Percentiles rank a stretch among this genome's conserved stretches.
These are phyloP conservation scores for Podospora conica DNA, from an alignment of 495 filamentous ascomycete genomes.

Conservation along the genomic window DNA sequence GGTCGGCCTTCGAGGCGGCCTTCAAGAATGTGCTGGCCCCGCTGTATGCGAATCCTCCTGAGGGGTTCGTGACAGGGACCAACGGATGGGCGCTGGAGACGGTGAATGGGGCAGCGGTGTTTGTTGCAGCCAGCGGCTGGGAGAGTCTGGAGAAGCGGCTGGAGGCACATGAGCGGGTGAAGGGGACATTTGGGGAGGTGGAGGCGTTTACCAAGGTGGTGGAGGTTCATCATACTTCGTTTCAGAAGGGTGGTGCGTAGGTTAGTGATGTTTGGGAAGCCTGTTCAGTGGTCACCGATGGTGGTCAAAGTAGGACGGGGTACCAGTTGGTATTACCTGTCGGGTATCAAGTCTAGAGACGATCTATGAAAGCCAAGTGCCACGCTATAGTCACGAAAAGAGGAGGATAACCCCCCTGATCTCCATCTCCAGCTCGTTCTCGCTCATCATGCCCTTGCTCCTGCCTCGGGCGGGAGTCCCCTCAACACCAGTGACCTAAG, in stretches of 20 bases:
- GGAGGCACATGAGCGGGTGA: conserved; percentile 7
- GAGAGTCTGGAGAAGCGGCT: conserved; percentile 11
- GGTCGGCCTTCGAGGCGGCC: conserved; percentile 13
- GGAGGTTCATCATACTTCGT: conserved; percentile 11
- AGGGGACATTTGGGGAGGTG: conserved; percentile 11
- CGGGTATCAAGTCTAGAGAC: no score
- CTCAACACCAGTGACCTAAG: no score
- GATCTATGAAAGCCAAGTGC: no score
- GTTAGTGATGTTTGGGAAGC: no score
- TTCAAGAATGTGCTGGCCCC: background rate
- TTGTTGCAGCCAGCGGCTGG: conserved; percentile 12
- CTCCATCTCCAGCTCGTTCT: no score
- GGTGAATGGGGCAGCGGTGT: conserved; percentile 16
- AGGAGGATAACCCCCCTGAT: no score
- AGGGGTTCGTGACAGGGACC: conserved; percentile 13
- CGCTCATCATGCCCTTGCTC: no score
- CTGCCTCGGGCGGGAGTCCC: no score
- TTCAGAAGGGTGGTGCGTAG: background rate
- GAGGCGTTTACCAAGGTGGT: conserved; percentile 10
- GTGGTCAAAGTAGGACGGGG: no score
- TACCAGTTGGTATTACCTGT: no score
- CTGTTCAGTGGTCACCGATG: no score
- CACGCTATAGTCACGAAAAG: no score
- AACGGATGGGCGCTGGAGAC: conserved; percentile 15
- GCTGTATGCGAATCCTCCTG: conserved; percentile 4